Evolutionary conservation across 306 rosid genomes (phyloP).

Genomic region (Sindora glabra): DNA sequence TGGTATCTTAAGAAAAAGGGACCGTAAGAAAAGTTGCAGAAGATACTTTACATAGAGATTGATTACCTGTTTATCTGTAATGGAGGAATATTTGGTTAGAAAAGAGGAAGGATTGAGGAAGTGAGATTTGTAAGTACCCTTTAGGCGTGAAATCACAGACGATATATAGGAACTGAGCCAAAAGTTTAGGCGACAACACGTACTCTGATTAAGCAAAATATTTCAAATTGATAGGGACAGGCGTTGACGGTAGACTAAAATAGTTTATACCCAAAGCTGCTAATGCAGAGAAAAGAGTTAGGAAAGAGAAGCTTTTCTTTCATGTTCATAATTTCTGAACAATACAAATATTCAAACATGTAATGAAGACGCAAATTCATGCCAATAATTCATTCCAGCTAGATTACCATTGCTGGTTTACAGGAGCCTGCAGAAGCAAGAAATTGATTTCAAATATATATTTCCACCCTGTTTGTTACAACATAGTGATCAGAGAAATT

Average conservation of each 20-base stretch:
- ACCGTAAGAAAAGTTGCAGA: not conserved
- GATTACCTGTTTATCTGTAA: not conserved
- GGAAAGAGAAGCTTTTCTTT: not conserved
- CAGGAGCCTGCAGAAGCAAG: not conserved
- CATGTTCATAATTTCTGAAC: not conserved
- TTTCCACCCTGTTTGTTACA: not conserved
- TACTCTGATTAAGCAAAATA: constrained; percentile 7
- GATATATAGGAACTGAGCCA: constrained; percentile 27
- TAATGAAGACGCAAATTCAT: too few species aligned
- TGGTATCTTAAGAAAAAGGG: not conserved
- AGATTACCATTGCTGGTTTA: too few species aligned
- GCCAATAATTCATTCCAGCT: too few species aligned
- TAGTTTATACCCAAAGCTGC: not conserved
- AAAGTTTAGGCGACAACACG: not conserved
- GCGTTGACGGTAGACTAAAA: not conserved
- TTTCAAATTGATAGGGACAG: constrained; percentile 16
- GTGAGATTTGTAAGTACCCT: not conserved
- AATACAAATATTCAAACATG: constrained; percentile 8
- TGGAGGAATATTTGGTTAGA: not conserved
- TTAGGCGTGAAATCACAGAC: not conserved
- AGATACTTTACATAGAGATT: not conserved
- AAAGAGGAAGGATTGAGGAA: not conserved
- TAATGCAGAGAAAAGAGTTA: not conserved
- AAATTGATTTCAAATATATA: not conserved
- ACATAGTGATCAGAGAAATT: constrained; percentile 10